Base-by-base conservation (phyloP, 2,329 filamentous ascomycete species). In the Botryotinia globosa region DNA sequence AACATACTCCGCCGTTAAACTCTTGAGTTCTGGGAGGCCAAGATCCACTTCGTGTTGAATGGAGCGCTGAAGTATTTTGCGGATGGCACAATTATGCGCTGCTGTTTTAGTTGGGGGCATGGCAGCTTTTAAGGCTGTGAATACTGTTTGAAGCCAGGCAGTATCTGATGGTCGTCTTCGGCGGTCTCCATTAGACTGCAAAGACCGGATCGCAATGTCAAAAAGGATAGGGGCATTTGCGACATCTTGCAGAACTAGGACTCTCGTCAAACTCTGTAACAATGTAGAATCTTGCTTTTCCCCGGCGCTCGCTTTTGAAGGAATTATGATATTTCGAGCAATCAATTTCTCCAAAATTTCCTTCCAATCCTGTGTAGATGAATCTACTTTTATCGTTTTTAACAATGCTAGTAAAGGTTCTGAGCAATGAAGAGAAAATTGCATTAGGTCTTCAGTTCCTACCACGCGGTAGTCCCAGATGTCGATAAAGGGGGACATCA, bases 81-180 rank as follows among this genome's bases (percentile, higher is more conserved):
- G 69, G 29, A 80, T 76, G 54, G 79, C 76, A 58, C 80, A 79
- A 67, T 75, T 77, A 71, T 77, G 73, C 18, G 69, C 71, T 39
- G 74, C 62, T 6, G 71, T 71, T 61, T 70, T 75, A 44, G 73
- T 62, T n/a, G 70, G 54, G 4, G 74, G 68, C 71, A 81, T 77
- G n/a, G 77, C 74, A 71, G 75, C 64, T 65, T 75, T 75, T 2
- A 81, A 64, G 3, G 76, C 74, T 37, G 82, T 81, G 71, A 86
- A 86, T n/a, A 85, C 78, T 4, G 81, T 82, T 76, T 86, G 84
- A 67, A 87, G 77, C 85, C 85, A 87, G 22, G 82, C 80, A 56
- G 83, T 83, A 77, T 87, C 85, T 37, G 82, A 78, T 12, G 81
- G 82, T 75, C 84, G 82, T 54, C 82, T 80, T 66, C 85, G 83